These are phyloP conservation scores for Auriscalpium microsporum DNA, from an alignment of 768 basidiomycete genomes.

Conservation along the genomic window DNA sequence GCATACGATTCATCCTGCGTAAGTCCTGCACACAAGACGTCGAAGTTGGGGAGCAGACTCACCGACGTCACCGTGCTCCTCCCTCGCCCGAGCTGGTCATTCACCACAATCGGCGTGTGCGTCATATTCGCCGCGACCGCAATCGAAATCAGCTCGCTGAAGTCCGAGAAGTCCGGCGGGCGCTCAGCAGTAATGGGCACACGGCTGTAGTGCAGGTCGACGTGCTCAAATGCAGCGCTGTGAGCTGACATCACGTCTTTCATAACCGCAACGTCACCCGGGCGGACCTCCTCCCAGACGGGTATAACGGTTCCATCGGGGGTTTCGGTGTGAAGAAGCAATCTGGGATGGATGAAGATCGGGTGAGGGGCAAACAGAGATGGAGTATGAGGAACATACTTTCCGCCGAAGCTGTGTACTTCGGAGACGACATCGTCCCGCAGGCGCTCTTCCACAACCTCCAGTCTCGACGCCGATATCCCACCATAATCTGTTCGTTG, in stretches of 20 bases:
- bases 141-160: constrained; percentile 71
- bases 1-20: not conserved
- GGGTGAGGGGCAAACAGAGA: not conserved
- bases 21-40: not conserved
- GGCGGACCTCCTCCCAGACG: constrained; percentile 85
- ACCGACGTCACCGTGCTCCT: constrained; percentile 88
- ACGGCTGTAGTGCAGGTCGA: constrained; percentile 69
- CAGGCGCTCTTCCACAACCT: constrained; percentile 84
- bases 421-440: constrained; percentile 84
- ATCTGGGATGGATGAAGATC: constrained; percentile 28
- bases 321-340: constrained; percentile 87
- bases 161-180: constrained; percentile 64
- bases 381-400: constrained; percentile 32
- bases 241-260: constrained; percentile 80
- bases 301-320: constrained; percentile 83
- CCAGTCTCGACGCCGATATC: constrained; percentile 83
- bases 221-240: constrained; percentile 31
- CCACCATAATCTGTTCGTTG: constrained; percentile 74
- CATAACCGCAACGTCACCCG: constrained; percentile 65
- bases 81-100: constrained; percentile 91
- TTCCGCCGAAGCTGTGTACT: constrained; percentile 73
- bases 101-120: constrained; percentile 80
- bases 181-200: constrained; percentile 92
- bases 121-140: constrained; percentile 60
- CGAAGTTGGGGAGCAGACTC: constrained; percentile 16